Evolutionary conservation across 805 yeast species (phyloP).

Genomic region (Torulaspora gathmanii): DNA sequence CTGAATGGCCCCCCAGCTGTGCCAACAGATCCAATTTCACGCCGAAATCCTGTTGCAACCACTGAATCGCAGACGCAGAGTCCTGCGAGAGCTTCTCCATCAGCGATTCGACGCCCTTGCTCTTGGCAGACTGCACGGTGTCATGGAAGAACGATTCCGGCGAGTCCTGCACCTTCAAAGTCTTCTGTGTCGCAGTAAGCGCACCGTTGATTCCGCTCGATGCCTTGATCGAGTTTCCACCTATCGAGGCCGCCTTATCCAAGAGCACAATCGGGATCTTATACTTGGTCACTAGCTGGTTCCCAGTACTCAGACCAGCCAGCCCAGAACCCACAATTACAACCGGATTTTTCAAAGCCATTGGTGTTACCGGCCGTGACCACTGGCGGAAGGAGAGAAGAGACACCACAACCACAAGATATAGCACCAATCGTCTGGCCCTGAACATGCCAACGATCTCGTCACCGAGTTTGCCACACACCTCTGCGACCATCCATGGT

Average conservation of each 20-base stretch:
- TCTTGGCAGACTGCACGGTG: constrained; percentile 61
- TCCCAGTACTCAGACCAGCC: constrained; percentile 49
- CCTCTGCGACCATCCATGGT: background rate
- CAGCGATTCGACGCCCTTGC: constrained; percentile 52
- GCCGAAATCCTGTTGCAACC: constrained; percentile 62
- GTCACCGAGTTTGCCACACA: background rate
- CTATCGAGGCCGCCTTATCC: constrained; percentile 47
- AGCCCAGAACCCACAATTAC: constrained; percentile 54
- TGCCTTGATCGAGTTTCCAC: constrained; percentile 60
- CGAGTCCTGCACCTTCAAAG: constrained; percentile 48
- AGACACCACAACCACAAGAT: constrained; percentile 1
- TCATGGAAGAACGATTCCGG: constrained; percentile 58
- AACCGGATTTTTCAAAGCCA: constrained; percentile 30
- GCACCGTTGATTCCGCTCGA: constrained; percentile 71
- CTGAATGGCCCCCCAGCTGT: constrained; percentile 80
- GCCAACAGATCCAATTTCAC: constrained; percentile 63
- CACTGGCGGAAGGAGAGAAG: background rate
- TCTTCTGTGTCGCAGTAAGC: constrained; percentile 54
- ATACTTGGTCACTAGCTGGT: constrained; percentile 36
- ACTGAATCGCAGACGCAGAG: constrained; percentile 62
- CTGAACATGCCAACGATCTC: constrained; percentile 2
- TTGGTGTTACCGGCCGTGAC: constrained; percentile 3
- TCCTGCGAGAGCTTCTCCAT: constrained; percentile 57
- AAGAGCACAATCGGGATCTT: constrained; percentile 43
- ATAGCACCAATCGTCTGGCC: constrained; percentile 7